Conservation (phyloP, 1,139 yeast genomes). For the Saccharomycopsis hybrid region DNA sequence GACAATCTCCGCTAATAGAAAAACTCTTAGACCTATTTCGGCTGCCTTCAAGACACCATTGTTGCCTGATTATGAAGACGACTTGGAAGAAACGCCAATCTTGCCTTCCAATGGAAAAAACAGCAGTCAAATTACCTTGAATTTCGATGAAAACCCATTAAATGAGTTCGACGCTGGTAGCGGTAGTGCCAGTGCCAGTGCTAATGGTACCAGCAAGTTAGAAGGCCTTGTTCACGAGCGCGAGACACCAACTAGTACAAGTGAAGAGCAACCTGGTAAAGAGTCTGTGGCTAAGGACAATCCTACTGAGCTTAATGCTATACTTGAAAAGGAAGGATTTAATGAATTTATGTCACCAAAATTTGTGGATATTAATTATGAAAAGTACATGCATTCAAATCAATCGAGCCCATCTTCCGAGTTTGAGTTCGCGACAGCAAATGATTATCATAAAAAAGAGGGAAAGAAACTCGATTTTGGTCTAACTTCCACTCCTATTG, state of each 20-base stretch:
- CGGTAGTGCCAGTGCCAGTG: background rate
- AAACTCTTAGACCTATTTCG: constrained; percentile 16
- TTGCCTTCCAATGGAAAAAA: constrained; percentile 15
- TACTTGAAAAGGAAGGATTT: constrained; percentile 14
- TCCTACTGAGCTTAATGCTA: constrained; percentile 8
- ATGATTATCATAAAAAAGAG: constrained; percentile 9
- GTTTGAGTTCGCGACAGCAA: constrained; percentile 16
- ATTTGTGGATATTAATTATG: constrained; percentile 14
- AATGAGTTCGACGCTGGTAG: no score
- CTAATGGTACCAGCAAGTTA: background rate
- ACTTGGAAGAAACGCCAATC: constrained; percentile 18
- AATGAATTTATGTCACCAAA: constrained; percentile 10
- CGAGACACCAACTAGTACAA: background rate
- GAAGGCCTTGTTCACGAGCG: background rate
- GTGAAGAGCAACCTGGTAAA: background rate
- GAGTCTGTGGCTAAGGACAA: constrained; percentile 2
- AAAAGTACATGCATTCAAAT: constrained; percentile 10
- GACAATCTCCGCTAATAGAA: constrained; percentile 12
- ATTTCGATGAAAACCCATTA: constrained; percentile 10
- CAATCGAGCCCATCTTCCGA: constrained; percentile 13
- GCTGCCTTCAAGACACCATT: constrained; percentile 19
- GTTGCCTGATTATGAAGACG: constrained; percentile 19
- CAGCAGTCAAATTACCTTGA: constrained; percentile 17
- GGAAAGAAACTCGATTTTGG: constrained; percentile 16
- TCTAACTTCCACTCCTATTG: constrained; percentile 19